phyloP scores from a whole-genome alignment of 257 asterid species.

The Gentiana dahurica region DNA sequence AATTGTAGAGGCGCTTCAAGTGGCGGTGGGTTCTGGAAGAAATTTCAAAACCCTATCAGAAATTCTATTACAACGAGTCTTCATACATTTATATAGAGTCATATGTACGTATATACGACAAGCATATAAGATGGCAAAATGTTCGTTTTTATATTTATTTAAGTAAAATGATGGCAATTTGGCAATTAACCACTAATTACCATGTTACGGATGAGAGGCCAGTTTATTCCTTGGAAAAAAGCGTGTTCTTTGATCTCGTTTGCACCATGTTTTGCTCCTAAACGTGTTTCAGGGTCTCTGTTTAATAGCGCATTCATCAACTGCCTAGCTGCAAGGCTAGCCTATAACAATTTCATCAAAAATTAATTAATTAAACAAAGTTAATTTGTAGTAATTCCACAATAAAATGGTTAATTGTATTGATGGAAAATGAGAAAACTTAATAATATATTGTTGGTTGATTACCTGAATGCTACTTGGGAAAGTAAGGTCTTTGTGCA shows the following conservation, averaged over 20 bases:
- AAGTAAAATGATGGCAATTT: not conserved
- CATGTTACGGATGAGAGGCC: constrained; percentile 96
- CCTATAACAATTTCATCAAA: constrained; percentile 33
- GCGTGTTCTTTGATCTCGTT: constrained; percentile 81
- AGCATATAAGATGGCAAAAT: no score
- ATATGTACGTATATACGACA: no score
- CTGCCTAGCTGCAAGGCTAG: constrained; percentile 69
- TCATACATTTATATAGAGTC: no score
- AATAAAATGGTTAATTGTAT: no score
- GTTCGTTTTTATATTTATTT: not conserved
- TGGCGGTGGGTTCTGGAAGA: constrained; percentile 71
- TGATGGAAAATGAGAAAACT: no score
- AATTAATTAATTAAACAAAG: no score
- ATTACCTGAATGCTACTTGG: constrained; percentile 94
- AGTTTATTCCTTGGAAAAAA: constrained; percentile 72
- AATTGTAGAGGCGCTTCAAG: constrained; percentile 62
- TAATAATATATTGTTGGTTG: no score
- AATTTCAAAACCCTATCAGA: not conserved
- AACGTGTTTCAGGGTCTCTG: constrained; percentile 74
- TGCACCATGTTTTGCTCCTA: constrained; percentile 89
- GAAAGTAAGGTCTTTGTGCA: constrained; percentile 94
- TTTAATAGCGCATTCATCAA: constrained; percentile 60
- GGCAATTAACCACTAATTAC: constrained; percentile 28
- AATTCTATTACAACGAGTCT: no score
- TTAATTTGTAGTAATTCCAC: no score